Evolutionary conservation across 108 stramenopile genomes (phyloP), one percentile per base, ranked within the genome.

Genomic region (Schizochytrium sp.): DNA sequence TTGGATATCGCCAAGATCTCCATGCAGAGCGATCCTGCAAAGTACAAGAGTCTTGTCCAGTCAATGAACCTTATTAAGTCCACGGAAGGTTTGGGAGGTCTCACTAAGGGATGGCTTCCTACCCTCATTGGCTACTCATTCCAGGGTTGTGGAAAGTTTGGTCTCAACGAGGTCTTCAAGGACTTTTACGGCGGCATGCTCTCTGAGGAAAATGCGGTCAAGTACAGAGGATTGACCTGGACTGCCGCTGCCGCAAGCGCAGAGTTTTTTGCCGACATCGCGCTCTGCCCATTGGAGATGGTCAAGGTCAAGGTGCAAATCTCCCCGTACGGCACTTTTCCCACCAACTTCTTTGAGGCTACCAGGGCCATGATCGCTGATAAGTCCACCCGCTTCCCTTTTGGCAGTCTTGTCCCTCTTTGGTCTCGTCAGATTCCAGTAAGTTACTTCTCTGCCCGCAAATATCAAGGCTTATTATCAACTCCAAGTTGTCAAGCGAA

Each of bases 201-300:
- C 89, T 98, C 98, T 57, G 96, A 96, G 89, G 93, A 97, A 87
- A 96, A 95, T 91, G 99, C 98, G 10, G 97, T 95, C 96, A 94
- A 96, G 0, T 97, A 96, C 93, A 96, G 98, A 93, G 94, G 95
- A 61, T 56, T 87, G 72, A 97, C 98, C 91, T 98, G 97, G 95
- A 92, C 98, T 61, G 97, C 88, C 50, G 93, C 98, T 41, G 95
- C 98, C 47, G 98, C 98, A 28, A 88, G 88, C 28, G 99, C 99
- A 46, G 99, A 99, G 90, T 95, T 94, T 94, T 94, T 98, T 88
- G 99, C 99, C 38, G 98, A 98, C 94, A 90, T 98, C 72, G 98
- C 98, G 93, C 95, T 99, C 72, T 98, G 98, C 92, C 99, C 99
- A 57, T 92, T 98, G 47, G 99, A 99, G 94, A 97, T 97, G 64